These are phyloP conservation scores for Rhazya stricta DNA, from an alignment of 257 asterid species.

Conservation along the genomic window DNA sequence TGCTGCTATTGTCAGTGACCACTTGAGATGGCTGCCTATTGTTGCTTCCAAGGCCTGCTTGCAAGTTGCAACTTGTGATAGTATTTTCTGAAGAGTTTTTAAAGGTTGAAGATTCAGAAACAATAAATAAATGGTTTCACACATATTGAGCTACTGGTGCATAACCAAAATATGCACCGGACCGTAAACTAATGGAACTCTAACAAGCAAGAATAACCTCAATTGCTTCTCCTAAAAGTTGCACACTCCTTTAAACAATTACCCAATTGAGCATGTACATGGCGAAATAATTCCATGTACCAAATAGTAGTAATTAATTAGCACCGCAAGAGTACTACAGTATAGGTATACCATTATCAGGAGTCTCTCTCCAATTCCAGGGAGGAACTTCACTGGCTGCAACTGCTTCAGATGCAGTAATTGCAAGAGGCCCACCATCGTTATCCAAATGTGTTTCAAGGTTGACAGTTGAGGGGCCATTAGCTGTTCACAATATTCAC, in stretches of 20 bases:
- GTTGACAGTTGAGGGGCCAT: slow-evolving; percentile 63
- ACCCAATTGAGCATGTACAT: not conserved
- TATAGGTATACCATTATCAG: slow-evolving; percentile 16
- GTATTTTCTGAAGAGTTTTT: not conserved
- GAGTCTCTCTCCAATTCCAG: slow-evolving; percentile 84
- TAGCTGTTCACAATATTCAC: slow-evolving; percentile 41
- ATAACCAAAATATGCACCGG: not conserved
- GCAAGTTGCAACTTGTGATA: not conserved
- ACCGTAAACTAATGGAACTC: not conserved
- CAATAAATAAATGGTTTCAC: not conserved
- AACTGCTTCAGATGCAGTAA: slow-evolving; percentile 77
- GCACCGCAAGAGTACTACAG: not conserved
- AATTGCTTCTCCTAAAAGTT: not conserved
- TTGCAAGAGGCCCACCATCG: slow-evolving; percentile 91
- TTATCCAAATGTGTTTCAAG: slow-evolving; percentile 72
- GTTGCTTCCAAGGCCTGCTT: not conserved
- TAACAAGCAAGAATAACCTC: not conserved
- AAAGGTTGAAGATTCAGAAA: not conserved
- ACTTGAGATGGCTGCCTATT: not conserved
- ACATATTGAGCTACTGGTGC: not conserved
- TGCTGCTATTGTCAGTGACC: not conserved
- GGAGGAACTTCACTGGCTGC: slow-evolving; percentile 81
- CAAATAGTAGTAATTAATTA: not conserved
- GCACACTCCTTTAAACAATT: not conserved
- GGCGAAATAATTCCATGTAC: not conserved